Conservation (phyloP, 768 basidiomycete genomes). For the Exsudoporus frostii region DNA sequence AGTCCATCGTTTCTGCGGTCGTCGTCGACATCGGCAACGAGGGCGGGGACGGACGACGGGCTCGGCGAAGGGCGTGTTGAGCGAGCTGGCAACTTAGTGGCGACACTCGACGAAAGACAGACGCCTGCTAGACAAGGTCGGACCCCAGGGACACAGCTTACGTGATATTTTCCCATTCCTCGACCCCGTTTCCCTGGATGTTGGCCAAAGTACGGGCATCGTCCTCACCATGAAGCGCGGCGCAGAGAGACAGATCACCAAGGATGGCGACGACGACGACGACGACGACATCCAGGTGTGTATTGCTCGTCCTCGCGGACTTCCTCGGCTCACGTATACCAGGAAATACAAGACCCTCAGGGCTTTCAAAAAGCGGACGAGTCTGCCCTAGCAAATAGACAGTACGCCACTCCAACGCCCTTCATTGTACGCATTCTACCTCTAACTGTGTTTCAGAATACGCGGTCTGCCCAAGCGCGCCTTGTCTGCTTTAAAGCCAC, state of each 20-base stretch:
- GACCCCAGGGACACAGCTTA: slow-evolving; percentile 22
- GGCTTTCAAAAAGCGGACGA: slow-evolving; percentile 64
- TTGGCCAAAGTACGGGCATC: not conserved
- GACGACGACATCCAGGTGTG: slow-evolving; percentile 38
- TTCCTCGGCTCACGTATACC: slow-evolving; percentile 7
- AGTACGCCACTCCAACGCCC: slow-evolving; percentile 39
- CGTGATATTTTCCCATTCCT: slow-evolving; percentile 18
- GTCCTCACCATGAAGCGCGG: slow-evolving; percentile 60
- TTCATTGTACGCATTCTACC: not conserved
- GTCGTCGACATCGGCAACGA: slow-evolving; percentile 53
- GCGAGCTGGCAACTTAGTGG: not conserved
- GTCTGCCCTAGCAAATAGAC: slow-evolving; percentile 48
- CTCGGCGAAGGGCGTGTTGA: slow-evolving; percentile 1
- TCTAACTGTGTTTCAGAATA: slow-evolving; percentile 46
- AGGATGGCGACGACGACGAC: slow-evolving; percentile 47
- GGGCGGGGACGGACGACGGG: slow-evolving; percentile 5
- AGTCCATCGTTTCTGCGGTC: slow-evolving; percentile 47
- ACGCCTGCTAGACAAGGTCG: not conserved
- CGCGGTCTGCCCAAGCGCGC: slow-evolving; percentile 58
- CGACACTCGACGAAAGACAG: not conserved
- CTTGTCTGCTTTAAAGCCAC: slow-evolving; percentile 19
- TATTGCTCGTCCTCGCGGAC: not conserved
- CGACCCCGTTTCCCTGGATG: not conserved
- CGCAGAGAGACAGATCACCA: slow-evolving; percentile 69
- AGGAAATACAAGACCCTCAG: slow-evolving; percentile 42